Conservation (phyloP, 2,329 filamentous ascomycete species). For the Beauveria caledonica region DNA sequence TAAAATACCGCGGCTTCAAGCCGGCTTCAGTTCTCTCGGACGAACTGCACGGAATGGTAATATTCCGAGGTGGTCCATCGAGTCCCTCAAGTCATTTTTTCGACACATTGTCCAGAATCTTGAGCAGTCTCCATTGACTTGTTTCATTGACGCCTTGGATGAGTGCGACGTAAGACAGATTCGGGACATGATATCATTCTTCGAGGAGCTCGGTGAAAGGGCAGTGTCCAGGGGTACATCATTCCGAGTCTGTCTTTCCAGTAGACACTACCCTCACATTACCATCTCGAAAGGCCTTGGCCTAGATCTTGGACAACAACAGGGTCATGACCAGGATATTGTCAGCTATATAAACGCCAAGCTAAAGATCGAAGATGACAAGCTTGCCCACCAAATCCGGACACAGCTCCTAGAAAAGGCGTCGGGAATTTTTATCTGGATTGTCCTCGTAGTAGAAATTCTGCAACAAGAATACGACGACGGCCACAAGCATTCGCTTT, state of each 20-base stretch:
- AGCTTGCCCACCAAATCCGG: not conserved
- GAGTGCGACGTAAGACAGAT: constrained; percentile 37
- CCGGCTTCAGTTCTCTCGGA: not conserved
- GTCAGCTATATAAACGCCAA: constrained; percentile 13
- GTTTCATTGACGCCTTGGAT: constrained; percentile 37
- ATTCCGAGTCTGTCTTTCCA: constrained; percentile 36
- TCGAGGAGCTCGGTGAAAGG: constrained; percentile 27
- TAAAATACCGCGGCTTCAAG: constrained; percentile 15
- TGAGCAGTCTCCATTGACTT: constrained; percentile 9
- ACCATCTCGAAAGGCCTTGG: constrained; percentile 19
- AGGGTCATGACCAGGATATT: constrained; percentile 20
- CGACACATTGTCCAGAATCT: not conserved
- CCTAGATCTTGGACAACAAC: constrained; percentile 11
- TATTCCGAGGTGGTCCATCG: not conserved
- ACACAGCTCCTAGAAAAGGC: constrained; percentile 27
- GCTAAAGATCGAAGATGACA: constrained; percentile 1
- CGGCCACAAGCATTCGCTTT: constrained; percentile 18
- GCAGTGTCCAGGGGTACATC: constrained; percentile 5
- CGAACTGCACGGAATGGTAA: not conserved
- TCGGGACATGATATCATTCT: constrained; percentile 32
- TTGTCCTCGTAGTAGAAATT: constrained; percentile 30
- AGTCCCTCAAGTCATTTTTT: not conserved
- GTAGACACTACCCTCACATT: constrained; percentile 36
- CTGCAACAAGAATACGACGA: constrained; percentile 26
- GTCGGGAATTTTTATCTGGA: constrained; percentile 37